Conservation (phyloP, 2,329 filamentous ascomycete genomes). For the Pseudodiploospora longispora region DNA sequence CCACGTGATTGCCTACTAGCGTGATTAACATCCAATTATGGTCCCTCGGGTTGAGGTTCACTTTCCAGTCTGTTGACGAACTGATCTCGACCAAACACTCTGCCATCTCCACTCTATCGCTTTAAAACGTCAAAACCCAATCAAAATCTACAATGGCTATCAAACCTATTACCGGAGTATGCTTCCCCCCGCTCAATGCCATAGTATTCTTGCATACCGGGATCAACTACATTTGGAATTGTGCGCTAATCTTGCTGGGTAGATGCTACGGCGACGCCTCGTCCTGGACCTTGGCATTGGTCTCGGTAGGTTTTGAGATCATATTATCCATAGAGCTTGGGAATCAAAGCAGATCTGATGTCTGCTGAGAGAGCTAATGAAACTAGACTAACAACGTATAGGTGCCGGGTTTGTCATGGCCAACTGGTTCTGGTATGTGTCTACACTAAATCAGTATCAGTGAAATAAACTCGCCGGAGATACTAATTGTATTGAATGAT, state of each 20-base stretch:
- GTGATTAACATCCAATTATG: slow-evolving; percentile 28
- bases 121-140: slow-evolving; percentile 15
- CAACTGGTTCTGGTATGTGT: slow-evolving; percentile 49
- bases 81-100: not conserved
- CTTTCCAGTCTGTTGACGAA: slow-evolving; percentile 1
- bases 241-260: slow-evolving; percentile 12
- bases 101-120: slow-evolving; percentile 11
- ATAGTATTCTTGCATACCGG: not conserved
- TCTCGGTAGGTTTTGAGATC: slow-evolving; percentile 39
- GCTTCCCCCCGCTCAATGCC: slow-evolving; percentile 30
- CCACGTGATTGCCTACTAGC: slow-evolving; percentile 20
- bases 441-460: not conserved
- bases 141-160: slow-evolving; percentile 40
- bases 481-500: not conserved
- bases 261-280: slow-evolving; percentile 55
- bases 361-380: too few relatives aligned
- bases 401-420: slow-evolving; percentile 47
- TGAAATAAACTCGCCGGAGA: too few relatives aligned
- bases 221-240: slow-evolving; percentile 8
- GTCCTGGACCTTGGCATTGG: slow-evolving; percentile 48
- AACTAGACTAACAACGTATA: slow-evolving; percentile 28
- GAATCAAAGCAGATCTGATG: too few relatives aligned
- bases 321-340: too few relatives aligned
- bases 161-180: slow-evolving; percentile 52
- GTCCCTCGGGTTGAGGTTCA: slow-evolving; percentile 9